Percentiles rank a stretch among this genome's conserved stretches.
These are phyloP conservation scores for Prunus persica DNA, from an alignment of 306 rosid genomes.

Conservation along the genomic window Prunus_persica_NCBIv2 NC_034014.1:22606001-22606500, in stretches of 20 bases:
- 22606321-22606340: conserved; percentile 23
- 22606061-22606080: background rate
- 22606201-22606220: background rate
- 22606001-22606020: conserved; percentile 46
- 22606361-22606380: background rate
- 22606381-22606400: no score
- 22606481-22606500: background rate
- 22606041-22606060: conserved; percentile 2
- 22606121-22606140: conserved; percentile 54
- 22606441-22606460: no score
- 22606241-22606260: conserved; percentile 54
- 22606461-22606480: no score
- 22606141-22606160: conserved; percentile 72
- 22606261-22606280: conserved; percentile 61
- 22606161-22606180: conserved; percentile 20
- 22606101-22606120: conserved; percentile 40
- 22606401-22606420: no score
- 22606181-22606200: background rate
- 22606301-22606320: conserved; percentile 67
- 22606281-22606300: conserved; percentile 66
- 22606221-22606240: background rate
- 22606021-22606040: conserved; percentile 55
- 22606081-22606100: background rate
- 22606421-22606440: no score
- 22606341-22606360: background rate